Evolutionary conservation across 768 basidiomycete species (phyloP).

Genomic region (Russula vinacea): DNA sequence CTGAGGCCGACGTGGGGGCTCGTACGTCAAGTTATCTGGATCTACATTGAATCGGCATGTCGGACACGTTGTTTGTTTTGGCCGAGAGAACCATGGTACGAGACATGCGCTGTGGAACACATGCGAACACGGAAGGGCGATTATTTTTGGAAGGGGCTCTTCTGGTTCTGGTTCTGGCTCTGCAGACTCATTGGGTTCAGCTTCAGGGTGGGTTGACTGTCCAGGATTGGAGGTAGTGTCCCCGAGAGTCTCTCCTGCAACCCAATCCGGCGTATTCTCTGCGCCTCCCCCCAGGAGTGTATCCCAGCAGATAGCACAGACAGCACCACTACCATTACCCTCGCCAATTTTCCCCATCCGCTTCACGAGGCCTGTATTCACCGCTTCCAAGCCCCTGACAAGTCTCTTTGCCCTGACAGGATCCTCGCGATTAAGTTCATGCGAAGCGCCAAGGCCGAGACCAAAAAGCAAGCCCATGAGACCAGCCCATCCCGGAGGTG

Average conservation of each 20-base stretch:
- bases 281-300: conserved; percentile 42
- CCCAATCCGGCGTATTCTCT: conserved; percentile 2
- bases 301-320: conserved; percentile 80
- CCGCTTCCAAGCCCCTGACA: conserved; percentile 60
- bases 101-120: conserved; percentile 79
- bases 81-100: conserved; percentile 78
- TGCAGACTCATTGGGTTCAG: conserved; percentile 21
- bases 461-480: conserved; percentile 23
- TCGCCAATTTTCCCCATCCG: conserved; percentile 55
- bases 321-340: conserved; percentile 40
- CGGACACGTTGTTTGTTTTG: conserved; percentile 76
- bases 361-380: conserved; percentile 62
- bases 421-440: conserved; percentile 50
- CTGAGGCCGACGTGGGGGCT: conserved; percentile 19
- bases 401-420: conserved; percentile 64
- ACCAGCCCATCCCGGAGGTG: conserved; percentile 22
- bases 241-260: not conserved
- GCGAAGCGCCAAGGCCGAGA: conserved; percentile 18
- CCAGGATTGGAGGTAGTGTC: conserved; percentile 15
- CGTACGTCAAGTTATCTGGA: conserved; percentile 65
- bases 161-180: conserved; percentile 15
- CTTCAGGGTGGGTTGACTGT: conserved; percentile 20
- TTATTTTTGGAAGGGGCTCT: conserved; percentile 44
- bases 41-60: conserved; percentile 83
- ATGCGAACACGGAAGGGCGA: conserved; percentile 75